Conservation (phyloP, 169 alveolate genomes). For the Cryptosporidium parvum region DNA sequence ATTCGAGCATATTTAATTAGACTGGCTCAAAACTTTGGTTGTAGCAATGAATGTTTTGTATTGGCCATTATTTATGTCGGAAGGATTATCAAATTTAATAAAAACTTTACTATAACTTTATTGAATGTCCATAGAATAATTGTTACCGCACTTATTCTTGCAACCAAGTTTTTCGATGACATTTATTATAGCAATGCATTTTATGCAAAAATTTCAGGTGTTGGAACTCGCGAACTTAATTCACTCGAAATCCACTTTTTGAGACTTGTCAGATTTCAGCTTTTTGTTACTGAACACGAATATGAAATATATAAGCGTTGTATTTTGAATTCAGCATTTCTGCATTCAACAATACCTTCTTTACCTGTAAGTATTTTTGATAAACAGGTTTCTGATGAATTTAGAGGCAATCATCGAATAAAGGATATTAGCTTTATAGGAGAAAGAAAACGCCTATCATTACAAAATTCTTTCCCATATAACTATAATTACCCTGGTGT, state of each 20-base stretch:
- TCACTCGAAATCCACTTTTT: conserved; percentile 90
- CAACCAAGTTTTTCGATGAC: conserved; percentile 94
- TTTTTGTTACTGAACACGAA: conserved; percentile 88
- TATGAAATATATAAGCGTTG: conserved; percentile 85
- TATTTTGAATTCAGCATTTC: conserved; percentile 2
- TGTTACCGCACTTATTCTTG: conserved; percentile 90
- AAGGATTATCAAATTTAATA: conserved; percentile 82
- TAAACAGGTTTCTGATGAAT: conserved; percentile 7
- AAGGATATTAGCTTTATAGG: background rate
- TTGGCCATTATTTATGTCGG: conserved; percentile 87
- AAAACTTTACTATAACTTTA: conserved; percentile 82
- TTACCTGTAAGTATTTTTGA: conserved; percentile 23
- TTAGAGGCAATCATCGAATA: background rate
- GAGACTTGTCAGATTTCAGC: conserved; percentile 85
- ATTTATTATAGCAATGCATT: conserved; percentile 88
- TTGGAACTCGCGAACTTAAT: conserved; percentile 90
- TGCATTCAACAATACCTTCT: conserved; percentile 19
- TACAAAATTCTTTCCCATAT: conserved; percentile 1
- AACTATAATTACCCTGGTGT: background rate
- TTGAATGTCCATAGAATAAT: conserved; percentile 89
- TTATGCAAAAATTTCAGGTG: conserved; percentile 95
- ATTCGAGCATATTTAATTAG: conserved; percentile 86
- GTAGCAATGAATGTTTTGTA: conserved; percentile 89
- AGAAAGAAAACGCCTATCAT: background rate
- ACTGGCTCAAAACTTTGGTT: conserved; percentile 88